Conservation (phyloP, 177 flowering plant genomes). For the Vitis hybrid region DNA sequence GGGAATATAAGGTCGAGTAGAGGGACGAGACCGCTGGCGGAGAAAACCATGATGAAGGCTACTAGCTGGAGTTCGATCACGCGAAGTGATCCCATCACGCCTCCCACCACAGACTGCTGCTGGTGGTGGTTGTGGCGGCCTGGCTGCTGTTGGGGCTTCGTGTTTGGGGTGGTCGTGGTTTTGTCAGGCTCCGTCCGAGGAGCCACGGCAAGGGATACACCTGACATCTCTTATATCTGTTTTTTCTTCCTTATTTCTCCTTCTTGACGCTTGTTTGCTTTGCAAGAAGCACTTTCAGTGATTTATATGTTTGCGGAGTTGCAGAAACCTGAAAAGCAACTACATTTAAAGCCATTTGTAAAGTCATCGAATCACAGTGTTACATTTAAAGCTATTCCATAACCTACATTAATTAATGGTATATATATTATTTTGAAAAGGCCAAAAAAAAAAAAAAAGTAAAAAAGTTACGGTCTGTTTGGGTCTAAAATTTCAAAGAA, state of each 20-base stretch:
- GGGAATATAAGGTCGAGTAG: slow-evolving; percentile 78
- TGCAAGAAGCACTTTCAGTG: neutral
- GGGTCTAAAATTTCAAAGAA: too few relatives aligned
- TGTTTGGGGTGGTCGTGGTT: neutral
- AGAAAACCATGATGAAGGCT: slow-evolving; percentile 94
- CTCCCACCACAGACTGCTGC: slow-evolving; percentile 30
- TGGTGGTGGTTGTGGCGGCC: slow-evolving; percentile 10
- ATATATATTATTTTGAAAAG: neutral
- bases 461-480: neutral
- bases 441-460: neutral
- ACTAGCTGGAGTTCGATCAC: slow-evolving; percentile 91
- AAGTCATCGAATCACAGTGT: too few relatives aligned
- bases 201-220: slow-evolving; percentile 61
- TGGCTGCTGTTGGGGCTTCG: neutral
- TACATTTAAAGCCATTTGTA: too few relatives aligned
- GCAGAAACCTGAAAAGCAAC: too few relatives aligned
- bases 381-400: too few relatives aligned
- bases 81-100: slow-evolving; percentile 83
- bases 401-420: too few relatives aligned
- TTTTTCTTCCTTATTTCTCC: neutral
- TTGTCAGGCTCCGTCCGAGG: slow-evolving; percentile 38
- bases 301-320: too few relatives aligned
- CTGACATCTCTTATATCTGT: slow-evolving; percentile 49
- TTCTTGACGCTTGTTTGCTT: neutral
- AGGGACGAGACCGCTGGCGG: slow-evolving; percentile 89